These are phyloP conservation scores for Camellia lanceoleosa DNA, from an alignment of 148 eudicot species.

Conservation along the genomic window DNA sequence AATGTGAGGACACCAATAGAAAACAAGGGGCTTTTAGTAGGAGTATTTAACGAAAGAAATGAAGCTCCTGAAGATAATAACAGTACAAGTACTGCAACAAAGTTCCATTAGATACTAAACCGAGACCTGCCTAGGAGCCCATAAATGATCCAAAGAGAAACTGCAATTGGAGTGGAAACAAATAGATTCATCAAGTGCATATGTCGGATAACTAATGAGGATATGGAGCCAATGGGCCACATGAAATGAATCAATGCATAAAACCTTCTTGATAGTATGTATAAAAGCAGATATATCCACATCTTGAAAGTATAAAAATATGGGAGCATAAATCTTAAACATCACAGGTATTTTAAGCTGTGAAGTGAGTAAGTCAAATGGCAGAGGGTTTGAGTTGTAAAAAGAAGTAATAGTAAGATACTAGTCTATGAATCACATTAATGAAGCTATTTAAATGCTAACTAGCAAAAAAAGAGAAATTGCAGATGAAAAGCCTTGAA, in stretches of 20 bases:
- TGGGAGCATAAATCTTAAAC: background rate
- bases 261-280: background rate
- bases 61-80: too few relatives aligned
- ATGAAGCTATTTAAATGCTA: background rate
- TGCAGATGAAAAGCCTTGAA: background rate
- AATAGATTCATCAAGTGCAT: background rate
- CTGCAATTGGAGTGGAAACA: background rate
- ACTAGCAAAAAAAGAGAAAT: background rate
- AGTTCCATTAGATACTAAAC: background rate
- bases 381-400: background rate
- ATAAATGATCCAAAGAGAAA: background rate
- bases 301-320: background rate
- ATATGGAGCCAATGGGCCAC: background rate
- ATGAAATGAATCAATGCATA: background rate
- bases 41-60: background rate
- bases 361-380: background rate
- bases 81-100: too few relatives aligned
- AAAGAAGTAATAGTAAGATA: background rate
- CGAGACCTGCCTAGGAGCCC: background rate
- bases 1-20: background rate
- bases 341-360: background rate
- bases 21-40: too few relatives aligned
- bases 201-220: background rate
- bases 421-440: background rate
- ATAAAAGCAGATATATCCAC: background rate